phyloP scores from a whole-genome alignment of 768 basidiomycete genomes.

The Amanita rubescens region DNA sequence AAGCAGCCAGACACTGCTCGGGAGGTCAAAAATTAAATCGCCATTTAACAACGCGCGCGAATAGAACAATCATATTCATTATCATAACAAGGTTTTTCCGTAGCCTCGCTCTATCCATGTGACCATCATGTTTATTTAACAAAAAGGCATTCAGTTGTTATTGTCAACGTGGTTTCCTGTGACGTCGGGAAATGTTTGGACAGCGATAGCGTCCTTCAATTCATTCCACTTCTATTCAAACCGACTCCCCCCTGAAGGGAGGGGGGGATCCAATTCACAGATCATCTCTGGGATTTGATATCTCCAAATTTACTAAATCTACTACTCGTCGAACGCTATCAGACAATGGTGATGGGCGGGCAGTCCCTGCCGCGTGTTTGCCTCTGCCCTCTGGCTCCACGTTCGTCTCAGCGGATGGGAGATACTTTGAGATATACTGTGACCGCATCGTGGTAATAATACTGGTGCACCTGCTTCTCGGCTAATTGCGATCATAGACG shows the following conservation, averaged over 20 bases:
- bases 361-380: not conserved
- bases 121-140: not conserved
- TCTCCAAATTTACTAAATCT: not conserved
- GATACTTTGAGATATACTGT: too few species aligned
- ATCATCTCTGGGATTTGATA: not conserved
- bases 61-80: not conserved
- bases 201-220: not conserved
- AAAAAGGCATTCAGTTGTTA: not conserved
- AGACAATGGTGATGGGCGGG: constrained; percentile 1
- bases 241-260: not conserved
- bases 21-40: not conserved
- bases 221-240: not conserved
- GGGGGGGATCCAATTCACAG: not conserved
- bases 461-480: not conserved
- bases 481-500: not conserved
- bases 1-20: not conserved
- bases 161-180: not conserved
- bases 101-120: not conserved
- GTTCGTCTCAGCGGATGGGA: too few species aligned
- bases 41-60: not conserved
- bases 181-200: not conserved
- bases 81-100: not conserved
- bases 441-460: too few species aligned
- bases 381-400: not conserved
- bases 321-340: not conserved